A percentile compares a stretch with the other conserved stretches of the same genome.
Evolutionary conservation across 2,329 filamentous ascomycete species (phyloP).

Genomic region (Pseudogymnoascus sp.): DNA sequence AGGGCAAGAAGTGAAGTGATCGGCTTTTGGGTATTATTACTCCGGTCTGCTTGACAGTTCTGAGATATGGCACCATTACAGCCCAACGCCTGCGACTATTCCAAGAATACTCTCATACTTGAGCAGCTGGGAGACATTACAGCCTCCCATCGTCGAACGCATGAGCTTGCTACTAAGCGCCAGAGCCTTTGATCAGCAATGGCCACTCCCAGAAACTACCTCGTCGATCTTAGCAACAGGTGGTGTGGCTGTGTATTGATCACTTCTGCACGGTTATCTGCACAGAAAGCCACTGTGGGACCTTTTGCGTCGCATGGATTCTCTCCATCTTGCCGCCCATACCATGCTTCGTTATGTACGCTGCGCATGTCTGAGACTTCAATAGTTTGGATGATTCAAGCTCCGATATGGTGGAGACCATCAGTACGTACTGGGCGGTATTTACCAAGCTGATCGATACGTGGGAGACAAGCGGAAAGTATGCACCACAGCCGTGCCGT

Average conservation of each 20-base stretch:
- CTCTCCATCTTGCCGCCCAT: background rate
- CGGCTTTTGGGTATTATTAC: background rate
- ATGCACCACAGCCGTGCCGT: background rate
- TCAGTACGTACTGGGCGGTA: background rate
- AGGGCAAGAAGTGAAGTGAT: slow-evolving; percentile 32
- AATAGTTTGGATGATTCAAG: background rate
- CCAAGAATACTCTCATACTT: background rate
- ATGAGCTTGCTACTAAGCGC: background rate
- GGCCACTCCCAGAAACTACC: background rate
- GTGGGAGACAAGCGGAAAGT: background rate
- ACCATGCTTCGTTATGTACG: background rate
- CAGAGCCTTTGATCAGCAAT: background rate
- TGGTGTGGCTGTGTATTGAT: background rate
- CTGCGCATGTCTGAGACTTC: background rate
- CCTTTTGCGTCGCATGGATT: background rate
- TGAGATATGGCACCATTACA: background rate
- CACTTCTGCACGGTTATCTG: background rate
- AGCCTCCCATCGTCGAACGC: background rate
- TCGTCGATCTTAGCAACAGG: background rate
- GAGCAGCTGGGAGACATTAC: background rate
- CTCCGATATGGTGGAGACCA: background rate
- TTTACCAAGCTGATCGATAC: background rate
- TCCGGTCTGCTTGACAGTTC: background rate
- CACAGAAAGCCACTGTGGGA: background rate
- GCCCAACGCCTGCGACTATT: background rate